Evolutionary conservation across 768 basidiomycete genomes (phyloP).

Genomic region (Hygrocybe punicea): DNA sequence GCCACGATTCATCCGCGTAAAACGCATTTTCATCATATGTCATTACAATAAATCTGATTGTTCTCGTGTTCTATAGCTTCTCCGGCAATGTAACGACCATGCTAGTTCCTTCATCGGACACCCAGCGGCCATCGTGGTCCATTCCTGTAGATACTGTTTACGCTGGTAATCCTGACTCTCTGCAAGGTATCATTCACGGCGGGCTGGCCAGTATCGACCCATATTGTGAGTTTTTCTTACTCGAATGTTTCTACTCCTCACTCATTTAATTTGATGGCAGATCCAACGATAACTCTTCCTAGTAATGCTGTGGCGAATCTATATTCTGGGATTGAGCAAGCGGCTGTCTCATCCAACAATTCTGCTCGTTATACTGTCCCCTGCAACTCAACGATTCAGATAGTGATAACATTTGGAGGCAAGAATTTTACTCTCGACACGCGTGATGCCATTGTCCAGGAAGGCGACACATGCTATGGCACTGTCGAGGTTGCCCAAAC

Average conservation of each 20-base stretch:
- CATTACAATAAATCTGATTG: background rate
- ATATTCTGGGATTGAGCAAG: too few species aligned
- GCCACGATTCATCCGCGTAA: background rate
- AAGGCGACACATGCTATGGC: background rate
- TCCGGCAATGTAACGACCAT: background rate
- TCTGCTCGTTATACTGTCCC: background rate
- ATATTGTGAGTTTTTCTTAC: too few species aligned
- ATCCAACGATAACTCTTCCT: too few species aligned
- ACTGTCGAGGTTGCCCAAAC: background rate
- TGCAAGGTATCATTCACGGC: background rate
- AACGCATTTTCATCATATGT: background rate
- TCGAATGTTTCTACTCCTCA: too few species aligned
- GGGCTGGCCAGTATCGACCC: too few species aligned
- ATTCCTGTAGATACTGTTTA: background rate
- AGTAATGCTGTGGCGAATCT: too few species aligned
- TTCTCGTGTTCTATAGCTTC: background rate
- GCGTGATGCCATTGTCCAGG: background rate
- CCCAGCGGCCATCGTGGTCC: background rate
- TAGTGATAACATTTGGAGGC: background rate
- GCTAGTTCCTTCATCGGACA: background rate
- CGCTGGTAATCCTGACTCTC: background rate
- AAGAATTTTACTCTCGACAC: background rate
- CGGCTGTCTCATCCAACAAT: background rate
- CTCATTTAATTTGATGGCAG: background rate
- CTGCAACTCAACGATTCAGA: background rate